Evolutionary conservation across 768 basidiomycete species (phyloP).

Genomic region (Xerocomellus dryophilus): DNA sequence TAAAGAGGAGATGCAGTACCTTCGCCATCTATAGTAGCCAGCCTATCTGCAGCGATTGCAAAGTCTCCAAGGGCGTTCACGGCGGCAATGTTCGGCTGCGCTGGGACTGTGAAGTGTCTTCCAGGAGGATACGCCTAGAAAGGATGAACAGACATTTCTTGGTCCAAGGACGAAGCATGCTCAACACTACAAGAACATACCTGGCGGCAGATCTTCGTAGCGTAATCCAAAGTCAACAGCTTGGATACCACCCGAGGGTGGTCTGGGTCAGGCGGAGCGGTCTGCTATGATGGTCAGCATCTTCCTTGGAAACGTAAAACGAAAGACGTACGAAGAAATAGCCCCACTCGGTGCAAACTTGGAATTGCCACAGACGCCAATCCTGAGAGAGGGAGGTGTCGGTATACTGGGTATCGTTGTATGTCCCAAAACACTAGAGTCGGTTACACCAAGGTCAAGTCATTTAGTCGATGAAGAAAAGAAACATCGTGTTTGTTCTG

Average conservation of each 20-base stretch:
- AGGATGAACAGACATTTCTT: background rate
- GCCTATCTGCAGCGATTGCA: conserved; percentile 69
- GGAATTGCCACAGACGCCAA: conserved; percentile 90
- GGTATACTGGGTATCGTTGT: conserved; percentile 62
- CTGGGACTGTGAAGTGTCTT: conserved; percentile 66
- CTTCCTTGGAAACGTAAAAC: background rate
- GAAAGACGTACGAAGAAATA: conserved; percentile 68
- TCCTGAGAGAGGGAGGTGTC: conserved; percentile 59
- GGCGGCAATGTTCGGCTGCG: conserved; percentile 70
- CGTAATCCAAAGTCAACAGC: conserved; percentile 68
- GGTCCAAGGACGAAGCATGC: background rate
- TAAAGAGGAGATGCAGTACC: conserved; percentile 36
- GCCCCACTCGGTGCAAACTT: conserved; percentile 95
- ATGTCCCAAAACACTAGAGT: conserved; percentile 82
- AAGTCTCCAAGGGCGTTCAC: conserved; percentile 89
- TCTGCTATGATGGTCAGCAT: conserved; percentile 38
- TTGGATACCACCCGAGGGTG: conserved; percentile 78
- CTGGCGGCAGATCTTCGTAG: conserved; percentile 64
- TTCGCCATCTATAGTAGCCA: conserved; percentile 89
- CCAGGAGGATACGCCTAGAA: conserved; percentile 75
- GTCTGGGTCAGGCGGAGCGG: conserved; percentile 67
- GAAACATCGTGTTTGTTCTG: conserved; percentile 8
- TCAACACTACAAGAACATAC: conserved; percentile 31
- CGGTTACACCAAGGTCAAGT: background rate
- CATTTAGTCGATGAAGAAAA: background rate